A percentile compares a stretch with the other conserved stretches of the same genome.
These are phyloP conservation scores for Fusarium dlaminii DNA, from an alignment of 2,329 filamentous ascomycete species.

Conservation along the genomic window DNA sequence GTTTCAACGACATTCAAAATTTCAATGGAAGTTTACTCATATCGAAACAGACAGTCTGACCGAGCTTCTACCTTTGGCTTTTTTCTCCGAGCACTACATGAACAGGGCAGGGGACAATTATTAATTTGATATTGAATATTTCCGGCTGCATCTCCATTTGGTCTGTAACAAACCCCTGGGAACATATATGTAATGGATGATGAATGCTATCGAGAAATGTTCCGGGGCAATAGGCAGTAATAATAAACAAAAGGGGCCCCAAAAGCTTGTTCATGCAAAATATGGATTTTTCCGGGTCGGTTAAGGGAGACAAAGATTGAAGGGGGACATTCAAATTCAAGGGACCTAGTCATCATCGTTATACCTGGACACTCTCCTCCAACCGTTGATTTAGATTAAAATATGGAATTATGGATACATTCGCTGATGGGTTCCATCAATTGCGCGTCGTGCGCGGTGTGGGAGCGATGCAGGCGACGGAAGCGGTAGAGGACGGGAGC, in stretches of 20 bases:
- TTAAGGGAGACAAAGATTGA: constrained; percentile 12
- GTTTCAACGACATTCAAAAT: neutral
- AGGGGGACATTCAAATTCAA: neutral
- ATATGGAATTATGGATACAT: neutral
- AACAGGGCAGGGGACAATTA: neutral
- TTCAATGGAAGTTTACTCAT: neutral
- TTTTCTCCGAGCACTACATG: constrained; percentile 12
- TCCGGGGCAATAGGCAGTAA: constrained; percentile 9
- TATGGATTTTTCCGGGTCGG: constrained; percentile 14
- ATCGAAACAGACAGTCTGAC: neutral
- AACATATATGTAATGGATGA: neutral
- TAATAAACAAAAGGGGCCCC: constrained; percentile 15
- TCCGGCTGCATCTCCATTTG: constrained; percentile 2
- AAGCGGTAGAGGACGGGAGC: constrained; percentile 13
- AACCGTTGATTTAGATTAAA: constrained; percentile 14
- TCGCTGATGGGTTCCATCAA: constrained; percentile 3
- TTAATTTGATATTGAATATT: constrained; percentile 4
- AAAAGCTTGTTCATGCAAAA: constrained; percentile 27
- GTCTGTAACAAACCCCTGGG: constrained; percentile 16
- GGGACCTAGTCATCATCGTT: neutral
- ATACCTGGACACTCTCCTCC: neutral
- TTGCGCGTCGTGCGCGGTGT: constrained; percentile 10
- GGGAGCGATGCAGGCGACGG: neutral
- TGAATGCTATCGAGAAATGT: neutral
- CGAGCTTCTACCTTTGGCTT: neutral